These are phyloP conservation scores for Cercophora newfieldiana DNA, from an alignment of 495 filamentous ascomycete species.

Conservation along the genomic window DNA sequence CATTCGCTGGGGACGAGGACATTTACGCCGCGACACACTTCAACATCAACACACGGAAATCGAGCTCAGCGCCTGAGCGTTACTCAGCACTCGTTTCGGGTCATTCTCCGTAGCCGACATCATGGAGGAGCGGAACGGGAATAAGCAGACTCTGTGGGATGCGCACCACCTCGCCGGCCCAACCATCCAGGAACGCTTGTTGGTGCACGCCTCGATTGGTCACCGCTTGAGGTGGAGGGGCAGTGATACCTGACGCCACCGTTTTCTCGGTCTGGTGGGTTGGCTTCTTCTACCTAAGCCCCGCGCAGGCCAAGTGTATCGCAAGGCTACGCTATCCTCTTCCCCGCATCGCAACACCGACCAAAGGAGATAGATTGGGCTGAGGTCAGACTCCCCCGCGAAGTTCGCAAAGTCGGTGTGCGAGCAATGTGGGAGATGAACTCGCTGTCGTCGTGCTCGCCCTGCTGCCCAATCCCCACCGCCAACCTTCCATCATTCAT, in stretches of 20 bases:
- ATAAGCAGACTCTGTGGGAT: background rate
- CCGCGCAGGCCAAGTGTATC: no score
- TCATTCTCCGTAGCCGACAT: conserved; percentile 13
- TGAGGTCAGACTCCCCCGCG: conserved; percentile 14
- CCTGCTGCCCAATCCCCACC: conserved; percentile 12
- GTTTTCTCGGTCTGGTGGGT: background rate
- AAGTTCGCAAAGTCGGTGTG: conserved; percentile 19
- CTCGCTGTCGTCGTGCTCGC: no score
- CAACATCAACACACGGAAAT: background rate
- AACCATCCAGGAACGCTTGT: background rate
- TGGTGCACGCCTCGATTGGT: conserved; percentile 12
- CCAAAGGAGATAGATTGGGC: conserved; percentile 16
- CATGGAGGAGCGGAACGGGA: conserved; percentile 30
- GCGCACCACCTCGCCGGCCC: conserved; percentile 7
- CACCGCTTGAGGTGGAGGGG: background rate
- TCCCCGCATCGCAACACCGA: conserved; percentile 24
- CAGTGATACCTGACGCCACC: background rate
- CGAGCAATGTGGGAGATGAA: conserved; percentile 22
- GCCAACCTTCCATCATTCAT: conserved; percentile 9
- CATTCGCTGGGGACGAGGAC: conserved; percentile 6
- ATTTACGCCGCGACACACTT: background rate
- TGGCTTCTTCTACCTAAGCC: background rate
- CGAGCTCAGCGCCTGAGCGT: background rate
- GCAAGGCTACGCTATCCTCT: conserved; percentile 29
- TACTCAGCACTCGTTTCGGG: conserved; percentile 9